Conservation (phyloP, 176 grass and related monocot genomes). For the Otatea glauca region DNA sequence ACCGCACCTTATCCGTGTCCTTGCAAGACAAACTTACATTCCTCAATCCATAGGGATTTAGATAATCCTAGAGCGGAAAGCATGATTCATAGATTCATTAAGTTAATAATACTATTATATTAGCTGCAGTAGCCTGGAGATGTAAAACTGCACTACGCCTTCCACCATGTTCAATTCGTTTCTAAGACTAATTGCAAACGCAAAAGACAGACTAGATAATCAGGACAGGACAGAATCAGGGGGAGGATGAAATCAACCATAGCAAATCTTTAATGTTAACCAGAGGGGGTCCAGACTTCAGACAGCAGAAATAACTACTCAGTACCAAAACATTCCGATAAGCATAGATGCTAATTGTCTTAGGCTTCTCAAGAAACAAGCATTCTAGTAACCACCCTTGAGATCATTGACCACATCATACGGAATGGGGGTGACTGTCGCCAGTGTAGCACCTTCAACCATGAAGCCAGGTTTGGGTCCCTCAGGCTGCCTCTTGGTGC, state of each 20-base stretch:
- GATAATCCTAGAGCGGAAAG: not conserved
- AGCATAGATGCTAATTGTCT: constrained; percentile 34
- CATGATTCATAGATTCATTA: too few species aligned
- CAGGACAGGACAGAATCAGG: not conserved
- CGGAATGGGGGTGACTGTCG: constrained; percentile 89
- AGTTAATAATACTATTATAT: not conserved
- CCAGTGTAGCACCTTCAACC: constrained; percentile 71
- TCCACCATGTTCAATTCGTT: too few species aligned
- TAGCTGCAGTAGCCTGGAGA: not conserved
- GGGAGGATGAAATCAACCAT: not conserved
- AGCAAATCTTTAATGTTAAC: constrained; percentile 51
- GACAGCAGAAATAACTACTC: constrained; percentile 42
- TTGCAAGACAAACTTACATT: too few species aligned
- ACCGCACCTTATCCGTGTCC: too few species aligned
- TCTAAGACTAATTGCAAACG: not conserved
- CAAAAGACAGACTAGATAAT: not conserved
- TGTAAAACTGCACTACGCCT: not conserved
- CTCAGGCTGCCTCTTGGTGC: constrained; percentile 82
- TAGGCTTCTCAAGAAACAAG: constrained; percentile 23
- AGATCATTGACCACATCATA: constrained; percentile 98
- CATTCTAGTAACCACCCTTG: constrained; percentile 90
- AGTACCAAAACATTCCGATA: constrained; percentile 41
- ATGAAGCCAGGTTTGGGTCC: constrained; percentile 94
- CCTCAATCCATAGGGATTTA: too few species aligned
- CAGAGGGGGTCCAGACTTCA: constrained; percentile 43